Conservation (phyloP, 1,139 yeast species). For the Candida tropicalis region DNA sequence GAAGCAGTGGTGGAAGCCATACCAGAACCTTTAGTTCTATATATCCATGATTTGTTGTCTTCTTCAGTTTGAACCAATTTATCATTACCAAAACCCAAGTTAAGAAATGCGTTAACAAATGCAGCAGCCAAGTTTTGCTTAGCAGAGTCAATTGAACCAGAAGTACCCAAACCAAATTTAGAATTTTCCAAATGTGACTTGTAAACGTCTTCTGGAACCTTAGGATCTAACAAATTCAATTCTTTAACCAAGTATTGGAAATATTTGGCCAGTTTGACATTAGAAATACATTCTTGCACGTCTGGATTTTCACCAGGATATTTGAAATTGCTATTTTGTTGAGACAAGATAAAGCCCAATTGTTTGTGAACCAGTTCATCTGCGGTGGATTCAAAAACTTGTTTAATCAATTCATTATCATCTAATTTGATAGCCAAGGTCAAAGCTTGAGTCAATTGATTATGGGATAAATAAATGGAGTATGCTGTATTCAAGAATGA, state of each 20-base stretch:
- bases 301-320: constrained; percentile 66
- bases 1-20: constrained; percentile 95
- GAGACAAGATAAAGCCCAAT: constrained; percentile 85
- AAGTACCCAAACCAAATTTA: constrained; percentile 56
- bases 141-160: constrained; percentile 84
- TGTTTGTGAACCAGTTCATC: constrained; percentile 83
- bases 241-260: constrained; percentile 82
- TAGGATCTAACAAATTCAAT: constrained; percentile 84
- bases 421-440: constrained; percentile 88
- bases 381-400: constrained; percentile 74
- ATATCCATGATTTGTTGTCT: constrained; percentile 81
- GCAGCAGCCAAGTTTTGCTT: constrained; percentile 95
- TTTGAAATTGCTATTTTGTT: constrained; percentile 80
- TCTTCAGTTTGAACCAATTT: constrained; percentile 75
- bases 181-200: constrained; percentile 84
- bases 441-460: constrained; percentile 86
- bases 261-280: constrained; percentile 76
- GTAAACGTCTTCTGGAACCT: constrained; percentile 93
- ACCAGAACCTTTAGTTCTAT: constrained; percentile 89
- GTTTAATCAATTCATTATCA: constrained; percentile 72
- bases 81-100: constrained; percentile 88
- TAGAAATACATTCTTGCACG: constrained; percentile 85
- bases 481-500: constrained; percentile 91
- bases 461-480: constrained; percentile 77
- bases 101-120: constrained; percentile 89